A percentile compares a stretch with the other conserved stretches of the same genome.
Conservation (phyloP, 2,329 filamentous ascomycete genomes). For the Trichoderma aggressivum region DNA sequence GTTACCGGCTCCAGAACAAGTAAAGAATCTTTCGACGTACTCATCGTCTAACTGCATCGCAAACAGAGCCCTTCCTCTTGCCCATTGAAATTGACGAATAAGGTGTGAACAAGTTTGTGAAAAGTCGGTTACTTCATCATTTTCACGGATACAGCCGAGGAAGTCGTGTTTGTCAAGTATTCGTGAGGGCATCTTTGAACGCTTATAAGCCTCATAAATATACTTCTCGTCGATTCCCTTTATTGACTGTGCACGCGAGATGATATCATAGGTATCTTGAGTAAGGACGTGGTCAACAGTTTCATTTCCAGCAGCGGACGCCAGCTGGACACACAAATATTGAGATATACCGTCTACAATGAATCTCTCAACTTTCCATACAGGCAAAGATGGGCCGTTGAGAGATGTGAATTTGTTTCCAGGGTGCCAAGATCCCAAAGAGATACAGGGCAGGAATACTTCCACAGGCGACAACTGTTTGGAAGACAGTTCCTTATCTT, state of each 20-base stretch:
- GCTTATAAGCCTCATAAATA: not conserved
- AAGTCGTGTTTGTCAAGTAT: not conserved
- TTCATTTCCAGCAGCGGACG: not conserved
- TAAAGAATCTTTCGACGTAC: not conserved
- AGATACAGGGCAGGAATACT: not conserved
- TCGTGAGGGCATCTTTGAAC: not conserved
- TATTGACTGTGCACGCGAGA: not conserved
- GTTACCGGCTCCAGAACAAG: not conserved
- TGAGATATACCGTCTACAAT: not conserved
- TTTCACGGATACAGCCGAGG: not conserved
- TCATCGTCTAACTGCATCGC: not conserved
- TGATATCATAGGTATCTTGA: not conserved
- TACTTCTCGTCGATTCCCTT: not conserved
- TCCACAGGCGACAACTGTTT: not conserved
- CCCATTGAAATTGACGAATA: not conserved
- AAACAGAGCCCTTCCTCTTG: not conserved
- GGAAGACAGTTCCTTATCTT: not conserved
- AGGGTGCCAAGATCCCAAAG: not conserved
- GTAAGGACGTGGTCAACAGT: not conserved
- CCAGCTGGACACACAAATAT: not conserved
- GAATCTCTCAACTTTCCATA: not conserved
- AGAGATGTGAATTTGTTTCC: not conserved
- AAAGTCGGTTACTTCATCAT: not conserved
- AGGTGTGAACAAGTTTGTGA: not conserved
- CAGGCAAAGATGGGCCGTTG: not conserved